Evolutionary conservation across 495 filamentous ascomycete genomes (phyloP).

Genomic region (Evernia prunastri): DNA sequence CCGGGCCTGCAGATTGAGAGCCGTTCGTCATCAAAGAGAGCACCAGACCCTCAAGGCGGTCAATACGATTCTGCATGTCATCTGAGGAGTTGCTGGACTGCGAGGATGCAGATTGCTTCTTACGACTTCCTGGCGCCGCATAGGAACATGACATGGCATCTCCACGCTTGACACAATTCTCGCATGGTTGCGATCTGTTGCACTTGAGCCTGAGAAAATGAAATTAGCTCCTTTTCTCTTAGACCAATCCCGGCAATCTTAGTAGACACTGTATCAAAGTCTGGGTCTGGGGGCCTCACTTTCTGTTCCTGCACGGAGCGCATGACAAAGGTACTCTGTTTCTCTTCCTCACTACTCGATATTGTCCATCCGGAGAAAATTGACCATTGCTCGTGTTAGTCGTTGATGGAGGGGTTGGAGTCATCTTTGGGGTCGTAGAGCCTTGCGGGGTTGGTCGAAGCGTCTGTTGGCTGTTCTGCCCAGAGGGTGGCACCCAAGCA

Average conservation of each 20-base stretch:
- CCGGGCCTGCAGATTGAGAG: slow-evolving; percentile 53
- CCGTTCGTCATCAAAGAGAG: slow-evolving; percentile 94
- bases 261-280: slow-evolving; percentile 24
- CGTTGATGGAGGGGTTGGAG: slow-evolving; percentile 87
- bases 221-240: slow-evolving; percentile 19
- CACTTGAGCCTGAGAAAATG: slow-evolving; percentile 66
- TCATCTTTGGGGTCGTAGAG: slow-evolving; percentile 47
- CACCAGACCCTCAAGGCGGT: slow-evolving; percentile 90
- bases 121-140: slow-evolving; percentile 68
- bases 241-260: not conserved
- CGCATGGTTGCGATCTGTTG: slow-evolving; percentile 85
- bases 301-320: slow-evolving; percentile 86
- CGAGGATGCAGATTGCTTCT: slow-evolving; percentile 63
- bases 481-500: slow-evolving; percentile 6
- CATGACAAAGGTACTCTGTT: slow-evolving; percentile 94
- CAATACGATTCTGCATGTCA: slow-evolving; percentile 99
- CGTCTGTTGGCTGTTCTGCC: slow-evolving; percentile 11
- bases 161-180: slow-evolving; percentile 88
- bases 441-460: slow-evolving; percentile 11
- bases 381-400: slow-evolving; percentile 64
- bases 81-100: slow-evolving; percentile 60
- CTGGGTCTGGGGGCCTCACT: slow-evolving; percentile 53
- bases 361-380: slow-evolving; percentile 81
- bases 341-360: slow-evolving; percentile 83
- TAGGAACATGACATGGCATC: slow-evolving; percentile 85